Evolutionary conservation across 306 rosid genomes (phyloP).

Genomic region (Trifolium subterraneum): DNA sequence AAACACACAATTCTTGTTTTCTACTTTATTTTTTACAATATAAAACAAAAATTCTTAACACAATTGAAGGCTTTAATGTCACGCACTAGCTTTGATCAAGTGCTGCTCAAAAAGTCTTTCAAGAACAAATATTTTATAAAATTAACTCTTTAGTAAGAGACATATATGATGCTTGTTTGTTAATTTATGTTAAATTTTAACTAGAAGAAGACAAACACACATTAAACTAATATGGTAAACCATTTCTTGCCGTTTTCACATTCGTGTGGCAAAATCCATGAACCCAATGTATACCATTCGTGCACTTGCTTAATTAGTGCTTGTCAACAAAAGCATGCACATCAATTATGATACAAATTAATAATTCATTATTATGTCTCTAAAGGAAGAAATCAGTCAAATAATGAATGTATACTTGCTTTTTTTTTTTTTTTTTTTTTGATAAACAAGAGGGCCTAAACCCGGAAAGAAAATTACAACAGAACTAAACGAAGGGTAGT

Average conservation of each 20-base stretch:
- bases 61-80: slow-evolving; percentile 2
- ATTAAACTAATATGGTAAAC: slow-evolving; percentile 12
- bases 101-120: slow-evolving; percentile 28
- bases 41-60: not conserved
- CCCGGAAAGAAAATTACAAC: too few relatives aligned
- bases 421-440: too few relatives aligned
- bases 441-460: too few relatives aligned
- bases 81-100: slow-evolving; percentile 18
- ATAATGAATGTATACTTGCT: slow-evolving; percentile 11
- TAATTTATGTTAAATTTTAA: slow-evolving; percentile 33
- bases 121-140: slow-evolving; percentile 7
- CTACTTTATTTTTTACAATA: not conserved
- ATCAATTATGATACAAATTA: slow-evolving; percentile 26
- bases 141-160: slow-evolving; percentile 25
- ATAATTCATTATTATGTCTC: slow-evolving; percentile 40
- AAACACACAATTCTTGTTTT: slow-evolving; percentile 23
- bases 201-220: slow-evolving; percentile 34
- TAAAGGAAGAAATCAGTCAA: slow-evolving; percentile 36
- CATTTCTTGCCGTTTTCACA: slow-evolving; percentile 49
- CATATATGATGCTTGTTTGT: slow-evolving; percentile 37
- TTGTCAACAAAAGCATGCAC: slow-evolving; percentile 60
- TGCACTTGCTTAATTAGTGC: slow-evolving; percentile 47
- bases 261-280: slow-evolving; percentile 41
- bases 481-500: too few relatives aligned
- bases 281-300: slow-evolving; percentile 50